Evolutionary conservation across 108 stramenopile genomes (phyloP), one percentile per base, ranked within the genome.

Genomic region (Cyclotella baltica): DNA sequence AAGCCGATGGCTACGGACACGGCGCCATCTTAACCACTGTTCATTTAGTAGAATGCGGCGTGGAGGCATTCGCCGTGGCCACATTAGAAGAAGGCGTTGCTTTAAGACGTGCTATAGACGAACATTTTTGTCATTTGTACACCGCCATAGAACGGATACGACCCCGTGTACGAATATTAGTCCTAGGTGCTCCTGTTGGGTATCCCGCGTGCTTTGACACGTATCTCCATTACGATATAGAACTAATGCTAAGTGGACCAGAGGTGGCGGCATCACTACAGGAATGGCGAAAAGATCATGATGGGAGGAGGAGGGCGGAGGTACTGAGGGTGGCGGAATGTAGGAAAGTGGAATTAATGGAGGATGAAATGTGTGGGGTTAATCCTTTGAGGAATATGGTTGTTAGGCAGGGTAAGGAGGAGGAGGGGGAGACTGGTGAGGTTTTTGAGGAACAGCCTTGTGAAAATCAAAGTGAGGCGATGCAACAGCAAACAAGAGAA

Each of bases 1-100:
- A 93, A 62, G 92, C 92, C n/a, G 90, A 93, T 77, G 90, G 88
- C 3, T 93, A 93, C 52, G 92, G 92, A 10, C 92, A 93, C 59
- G 92, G 92, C 11, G 83, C 87, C 6, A 75, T 87, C 36, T 77
- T 70, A 23, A 85, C 89, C 10, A 88, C 92, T 3, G 40, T 85
- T 33, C 86, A 83, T 77, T 66, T 92, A 15, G 81, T 85, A 5
- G 85, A 89, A 15, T 84, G 83, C 59, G 92, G 89, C 22, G 83
- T 80, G 28, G 83, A 84, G 80, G 87, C 88, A 2, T 90, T 93
- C 68, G 89, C 89, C 16, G 92, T 93, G 30, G 92, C 92, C 4
- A 93, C 88, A 0, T 33, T 92, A 35, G 87, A 79, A 31, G 83
- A 87, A 37, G 89, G 75, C 67, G 86, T 78, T 72, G 74, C 62